Evolutionary conservation across 2,329 filamentous ascomycete species (phyloP).

Genomic region (Coleophoma cylindrospora): DNA sequence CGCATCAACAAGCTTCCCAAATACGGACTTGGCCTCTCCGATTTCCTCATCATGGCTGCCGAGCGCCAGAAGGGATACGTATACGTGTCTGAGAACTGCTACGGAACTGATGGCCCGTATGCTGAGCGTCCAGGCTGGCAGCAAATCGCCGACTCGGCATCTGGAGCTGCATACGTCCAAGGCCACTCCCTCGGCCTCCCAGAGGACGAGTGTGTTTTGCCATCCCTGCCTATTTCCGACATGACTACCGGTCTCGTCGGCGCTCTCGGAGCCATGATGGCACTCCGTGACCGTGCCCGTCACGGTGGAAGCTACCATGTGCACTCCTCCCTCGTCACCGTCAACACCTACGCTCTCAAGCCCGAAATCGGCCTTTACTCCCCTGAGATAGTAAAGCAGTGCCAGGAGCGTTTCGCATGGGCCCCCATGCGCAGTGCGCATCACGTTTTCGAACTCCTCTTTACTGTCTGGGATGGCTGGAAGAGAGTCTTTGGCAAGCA

Average conservation of each 20-base stretch:
- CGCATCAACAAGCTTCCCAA: conserved; percentile 35
- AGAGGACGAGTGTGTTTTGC: conserved; percentile 57
- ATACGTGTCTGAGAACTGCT: conserved; percentile 45
- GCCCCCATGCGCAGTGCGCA: background rate
- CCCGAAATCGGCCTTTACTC: conserved; percentile 45
- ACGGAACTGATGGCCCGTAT: conserved; percentile 40
- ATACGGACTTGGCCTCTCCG: conserved; percentile 33
- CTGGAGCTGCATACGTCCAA: conserved; percentile 54
- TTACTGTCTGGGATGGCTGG: conserved; percentile 3
- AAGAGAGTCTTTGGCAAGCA: background rate
- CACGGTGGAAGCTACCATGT: conserved; percentile 60
- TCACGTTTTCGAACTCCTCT: conserved; percentile 5
- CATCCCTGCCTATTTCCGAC: conserved; percentile 55
- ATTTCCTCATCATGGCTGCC: conserved; percentile 31
- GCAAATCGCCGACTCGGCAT: conserved; percentile 59
- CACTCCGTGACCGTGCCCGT: conserved; percentile 55
- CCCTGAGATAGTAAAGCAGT: conserved; percentile 28
- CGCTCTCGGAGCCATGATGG: conserved; percentile 56
- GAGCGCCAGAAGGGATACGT: conserved; percentile 37
- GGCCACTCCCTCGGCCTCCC: conserved; percentile 49
- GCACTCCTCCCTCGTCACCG: conserved; percentile 56
- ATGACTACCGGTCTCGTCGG: conserved; percentile 67
- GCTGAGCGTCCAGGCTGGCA: conserved; percentile 44
- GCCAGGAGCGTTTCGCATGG: conserved; percentile 1
- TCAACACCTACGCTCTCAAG: conserved; percentile 59